phyloP scores from a whole-genome alignment of 345 rosid genomes.

The Heritiera fomes region DNA sequence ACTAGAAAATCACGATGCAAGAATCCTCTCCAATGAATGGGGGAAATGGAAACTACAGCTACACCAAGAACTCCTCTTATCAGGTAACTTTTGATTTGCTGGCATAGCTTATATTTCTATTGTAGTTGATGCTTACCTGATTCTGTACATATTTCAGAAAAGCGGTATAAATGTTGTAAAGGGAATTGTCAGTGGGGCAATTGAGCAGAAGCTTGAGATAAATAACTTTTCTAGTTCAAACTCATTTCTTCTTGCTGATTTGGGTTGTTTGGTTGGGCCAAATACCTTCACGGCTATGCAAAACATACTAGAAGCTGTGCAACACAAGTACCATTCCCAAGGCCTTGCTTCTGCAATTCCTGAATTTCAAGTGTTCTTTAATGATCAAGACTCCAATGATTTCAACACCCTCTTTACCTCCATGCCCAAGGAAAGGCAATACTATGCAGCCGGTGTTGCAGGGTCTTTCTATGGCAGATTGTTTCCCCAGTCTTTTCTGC shows the following conservation, averaged over 20 bases:
- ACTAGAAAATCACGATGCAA: too few species aligned
- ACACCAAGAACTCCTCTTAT: too few species aligned
- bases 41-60: too few species aligned
- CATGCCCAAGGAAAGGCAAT: not conserved
- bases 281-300: constrained; percentile 32
- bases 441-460: constrained; percentile 21
- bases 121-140: too few species aligned
- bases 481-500: too few species aligned
- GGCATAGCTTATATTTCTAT: too few species aligned
- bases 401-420: not conserved
- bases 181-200: too few species aligned
- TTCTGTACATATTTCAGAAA: too few species aligned
- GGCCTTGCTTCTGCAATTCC: constrained; percentile 19
- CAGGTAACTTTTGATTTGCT: too few species aligned
- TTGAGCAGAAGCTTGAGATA: constrained; percentile 19
- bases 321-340: constrained; percentile 25
- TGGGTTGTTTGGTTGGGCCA: constrained; percentile 46
- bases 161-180: too few species aligned
- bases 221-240: not conserved
- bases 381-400: constrained; percentile 7
- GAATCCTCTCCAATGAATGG: too few species aligned
- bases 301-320: constrained; percentile 22
- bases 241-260: constrained; percentile 25
- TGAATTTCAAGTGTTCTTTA: constrained; percentile 39
- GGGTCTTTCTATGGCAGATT: constrained; percentile 18